Evolutionary conservation across 495 filamentous ascomycete species (phyloP).

Genomic region (Lichenothelia convexa): DNA sequence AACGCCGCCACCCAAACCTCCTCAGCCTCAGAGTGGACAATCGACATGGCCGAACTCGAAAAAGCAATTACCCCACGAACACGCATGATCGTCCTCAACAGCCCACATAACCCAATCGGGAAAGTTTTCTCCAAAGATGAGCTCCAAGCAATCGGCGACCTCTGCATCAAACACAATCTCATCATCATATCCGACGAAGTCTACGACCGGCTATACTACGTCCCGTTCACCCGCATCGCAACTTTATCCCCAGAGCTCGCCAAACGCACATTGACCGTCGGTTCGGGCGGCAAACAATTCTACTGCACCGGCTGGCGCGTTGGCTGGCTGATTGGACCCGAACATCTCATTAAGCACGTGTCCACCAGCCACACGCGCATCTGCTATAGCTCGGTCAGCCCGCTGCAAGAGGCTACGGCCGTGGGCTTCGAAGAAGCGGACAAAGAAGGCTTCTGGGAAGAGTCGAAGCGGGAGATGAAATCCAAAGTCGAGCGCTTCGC

Average conservation of each 20-base stretch:
- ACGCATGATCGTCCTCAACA: constrained; percentile 83
- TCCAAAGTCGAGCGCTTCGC: constrained; percentile 78
- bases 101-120: constrained; percentile 84
- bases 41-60: constrained; percentile 73
- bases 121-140: constrained; percentile 80
- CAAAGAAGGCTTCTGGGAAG: constrained; percentile 71
- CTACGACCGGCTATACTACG: constrained; percentile 89
- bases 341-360: constrained; percentile 80
- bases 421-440: constrained; percentile 89
- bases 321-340: constrained; percentile 80
- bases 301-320: constrained; percentile 96
- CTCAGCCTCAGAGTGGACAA: constrained; percentile 70
- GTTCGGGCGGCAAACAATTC: constrained; percentile 93
- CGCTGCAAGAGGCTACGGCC: constrained; percentile 89
- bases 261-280: constrained; percentile 75
- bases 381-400: constrained; percentile 85
- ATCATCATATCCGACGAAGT: constrained; percentile 93
- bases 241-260: constrained; percentile 78
- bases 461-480: constrained; percentile 68
- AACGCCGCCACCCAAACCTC: constrained; percentile 63
- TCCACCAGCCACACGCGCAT: constrained; percentile 86
- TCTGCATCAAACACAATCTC: constrained; percentile 87
- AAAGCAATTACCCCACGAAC: constrained; percentile 68
- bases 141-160: constrained; percentile 64
- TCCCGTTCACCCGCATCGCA: constrained; percentile 79